A percentile compares a stretch with the other conserved stretches of the same genome.
phyloP scores from a whole-genome alignment of 106 monocot species.

The Narthecium ossifragum region DNA sequence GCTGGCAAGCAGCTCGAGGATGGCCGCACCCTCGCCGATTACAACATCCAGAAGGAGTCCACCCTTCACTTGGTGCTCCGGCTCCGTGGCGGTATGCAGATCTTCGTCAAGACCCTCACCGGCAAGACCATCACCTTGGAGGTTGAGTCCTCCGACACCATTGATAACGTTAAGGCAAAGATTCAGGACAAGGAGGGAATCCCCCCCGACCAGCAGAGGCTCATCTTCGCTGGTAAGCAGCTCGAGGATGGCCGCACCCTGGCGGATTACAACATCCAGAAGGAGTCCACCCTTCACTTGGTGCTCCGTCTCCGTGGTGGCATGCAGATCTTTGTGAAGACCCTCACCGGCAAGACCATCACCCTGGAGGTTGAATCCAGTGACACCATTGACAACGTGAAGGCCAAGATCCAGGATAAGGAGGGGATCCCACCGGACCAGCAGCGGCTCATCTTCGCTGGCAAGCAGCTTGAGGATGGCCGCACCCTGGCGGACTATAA shows the following conservation, averaged over 20 bases:
- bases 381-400: constrained; percentile 4
- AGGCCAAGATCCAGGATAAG: constrained; percentile 17
- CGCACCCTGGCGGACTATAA: constrained; percentile 11
- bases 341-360: constrained; percentile 35
- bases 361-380: constrained; percentile 24
- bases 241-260: constrained; percentile 24
- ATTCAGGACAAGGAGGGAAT: constrained; percentile 28
- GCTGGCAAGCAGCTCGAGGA: constrained; percentile 78
- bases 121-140: constrained; percentile 51
- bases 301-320: constrained; percentile 24
- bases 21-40: constrained; percentile 48
- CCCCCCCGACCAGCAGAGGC: constrained; percentile 19
- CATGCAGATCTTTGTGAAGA: constrained; percentile 27
- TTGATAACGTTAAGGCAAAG: constrained; percentile 29
- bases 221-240: constrained; percentile 26
- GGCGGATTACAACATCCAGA: constrained; percentile 26
- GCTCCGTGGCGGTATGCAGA: constrained; percentile 33
- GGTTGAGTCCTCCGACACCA: constrained; percentile 27
- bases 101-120: constrained; percentile 55
- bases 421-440: constrained; percentile 23
- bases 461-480: constrained; percentile 25
- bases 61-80: constrained; percentile 47
- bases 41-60: constrained; percentile 63
- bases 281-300: constrained; percentile 26
- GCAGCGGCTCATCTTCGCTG: constrained; percentile 25